Conservation (phyloP, 768 basidiomycete genomes). For the Dioszegia aurantiaca region DNA sequence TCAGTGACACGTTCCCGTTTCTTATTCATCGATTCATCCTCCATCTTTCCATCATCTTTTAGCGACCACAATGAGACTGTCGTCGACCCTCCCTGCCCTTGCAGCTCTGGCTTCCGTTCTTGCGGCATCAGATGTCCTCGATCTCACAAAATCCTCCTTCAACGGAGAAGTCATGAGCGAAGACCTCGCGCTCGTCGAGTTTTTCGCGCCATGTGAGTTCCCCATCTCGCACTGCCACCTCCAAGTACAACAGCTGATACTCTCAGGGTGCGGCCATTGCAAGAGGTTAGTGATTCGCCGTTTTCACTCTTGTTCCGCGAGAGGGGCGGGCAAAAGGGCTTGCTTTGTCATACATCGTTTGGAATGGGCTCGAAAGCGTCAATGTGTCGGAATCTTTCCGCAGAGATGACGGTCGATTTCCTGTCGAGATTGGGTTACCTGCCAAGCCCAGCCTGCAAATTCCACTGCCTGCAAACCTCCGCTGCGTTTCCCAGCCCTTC, state of each 20-base stretch:
- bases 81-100: constrained; percentile 3
- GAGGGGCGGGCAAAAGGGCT: too few species aligned
- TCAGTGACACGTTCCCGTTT: background rate
- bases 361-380: too few species aligned
- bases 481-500: too few species aligned
- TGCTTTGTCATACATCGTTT: too few species aligned
- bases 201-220: constrained; percentile 46
- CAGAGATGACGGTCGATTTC: too few species aligned
- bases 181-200: constrained; percentile 78
- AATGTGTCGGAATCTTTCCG: too few species aligned
- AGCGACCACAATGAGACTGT: constrained; percentile 6
- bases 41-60: background rate
- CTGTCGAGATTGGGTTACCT: too few species aligned
- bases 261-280: constrained; percentile 84
- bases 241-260: background rate
- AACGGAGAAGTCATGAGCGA: constrained; percentile 65
- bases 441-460: too few species aligned
- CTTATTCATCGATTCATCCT: background rate
- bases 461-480: too few species aligned
- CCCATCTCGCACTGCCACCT: background rate
- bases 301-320: background rate
- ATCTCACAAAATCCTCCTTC: constrained; percentile 68
- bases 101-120: constrained; percentile 14
- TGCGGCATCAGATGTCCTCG: constrained; percentile 73
- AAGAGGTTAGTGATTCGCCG: constrained; percentile 58